Evolutionary conservation across 139 green algal species (phyloP).

Genomic region (Micractinium conductrix): DNA sequence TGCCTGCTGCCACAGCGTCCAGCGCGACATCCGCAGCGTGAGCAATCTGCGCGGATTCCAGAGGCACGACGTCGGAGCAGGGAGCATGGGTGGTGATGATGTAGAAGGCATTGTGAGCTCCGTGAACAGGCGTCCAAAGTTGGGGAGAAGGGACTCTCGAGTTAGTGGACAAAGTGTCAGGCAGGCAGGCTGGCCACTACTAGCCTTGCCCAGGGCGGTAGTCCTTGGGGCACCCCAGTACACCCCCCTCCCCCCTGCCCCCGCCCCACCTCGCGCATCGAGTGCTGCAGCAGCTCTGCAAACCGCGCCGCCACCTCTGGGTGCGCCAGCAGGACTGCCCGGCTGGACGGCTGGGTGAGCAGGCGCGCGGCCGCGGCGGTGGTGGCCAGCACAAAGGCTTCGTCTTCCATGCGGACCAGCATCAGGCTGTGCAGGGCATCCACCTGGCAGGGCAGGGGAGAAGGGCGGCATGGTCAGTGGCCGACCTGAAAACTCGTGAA

Average conservation of each 20-base stretch:
- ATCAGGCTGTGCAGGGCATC: constrained; percentile 63
- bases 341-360: constrained; percentile 64
- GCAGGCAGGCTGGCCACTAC: too few species aligned
- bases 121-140: neutral
- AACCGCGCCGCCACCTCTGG: constrained; percentile 77
- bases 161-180: too few species aligned
- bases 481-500: too few species aligned
- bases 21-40: constrained; percentile 52
- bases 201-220: too few species aligned
- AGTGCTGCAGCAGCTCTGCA: constrained; percentile 80
- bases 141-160: neutral
- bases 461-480: too few species aligned
- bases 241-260: neutral
- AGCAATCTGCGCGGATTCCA: constrained; percentile 8
- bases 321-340: constrained; percentile 56
- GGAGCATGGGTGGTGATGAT: too few species aligned
- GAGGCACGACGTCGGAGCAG: neutral
- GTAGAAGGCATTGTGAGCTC: neutral
- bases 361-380: constrained; percentile 71
- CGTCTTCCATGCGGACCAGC: constrained; percentile 79
- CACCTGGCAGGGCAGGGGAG: constrained; percentile 45
- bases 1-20: constrained; percentile 46
- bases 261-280: constrained; percentile 68
- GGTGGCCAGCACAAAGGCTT: constrained; percentile 86
- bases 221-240: too few species aligned